A percentile compares a stretch with the other conserved stretches of the same genome.
These are phyloP conservation scores for Blastobotrys americana DNA, from an alignment of 805 yeast genomes.

Conservation along the genomic window DNA sequence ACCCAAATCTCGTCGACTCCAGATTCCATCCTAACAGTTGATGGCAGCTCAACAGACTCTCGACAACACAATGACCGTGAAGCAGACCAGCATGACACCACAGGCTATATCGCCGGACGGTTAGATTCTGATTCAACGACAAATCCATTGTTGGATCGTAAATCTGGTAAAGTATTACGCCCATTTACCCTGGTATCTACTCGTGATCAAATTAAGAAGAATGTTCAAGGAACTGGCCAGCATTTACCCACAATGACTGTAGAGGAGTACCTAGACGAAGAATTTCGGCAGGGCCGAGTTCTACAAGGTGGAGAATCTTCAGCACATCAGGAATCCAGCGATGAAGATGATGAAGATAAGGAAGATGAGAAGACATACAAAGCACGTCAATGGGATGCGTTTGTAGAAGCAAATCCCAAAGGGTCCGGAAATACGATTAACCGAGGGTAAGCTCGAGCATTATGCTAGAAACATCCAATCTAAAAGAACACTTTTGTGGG, in stretches of 20 bases:
- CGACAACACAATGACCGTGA: slow-evolving; percentile 4
- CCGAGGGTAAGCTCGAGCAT: slow-evolving; percentile 38
- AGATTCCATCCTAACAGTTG: slow-evolving; percentile 5
- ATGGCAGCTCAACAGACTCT: slow-evolving; percentile 1
- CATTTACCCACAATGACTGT: slow-evolving; percentile 88
- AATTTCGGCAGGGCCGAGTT: slow-evolving; percentile 78
- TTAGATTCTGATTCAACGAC: slow-evolving; percentile 5
- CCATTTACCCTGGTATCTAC: slow-evolving; percentile 68
- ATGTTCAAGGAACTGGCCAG: slow-evolving; percentile 89
- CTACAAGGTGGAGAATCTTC: slow-evolving; percentile 27
- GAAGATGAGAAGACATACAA: slow-evolving; percentile 64
- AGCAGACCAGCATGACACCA: not conserved
- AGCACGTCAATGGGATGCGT: slow-evolving; percentile 88
- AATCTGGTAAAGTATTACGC: slow-evolving; percentile 68
- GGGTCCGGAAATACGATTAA: slow-evolving; percentile 88
- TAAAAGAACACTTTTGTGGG: too few species aligned
- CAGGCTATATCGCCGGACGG: not conserved
- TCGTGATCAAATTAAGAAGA: slow-evolving; percentile 48
- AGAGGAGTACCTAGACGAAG: slow-evolving; percentile 84
- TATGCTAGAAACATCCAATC: too few species aligned
- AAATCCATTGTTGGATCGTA: slow-evolving; percentile 39
- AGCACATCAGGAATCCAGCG: slow-evolving; percentile 34
- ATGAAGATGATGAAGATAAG: slow-evolving; percentile 55
- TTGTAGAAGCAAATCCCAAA: slow-evolving; percentile 73
- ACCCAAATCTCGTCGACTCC: slow-evolving; percentile 35